Evolutionary conservation across 208 protist species (phyloP).

Genomic region (Strigomonas culicis): DNA sequence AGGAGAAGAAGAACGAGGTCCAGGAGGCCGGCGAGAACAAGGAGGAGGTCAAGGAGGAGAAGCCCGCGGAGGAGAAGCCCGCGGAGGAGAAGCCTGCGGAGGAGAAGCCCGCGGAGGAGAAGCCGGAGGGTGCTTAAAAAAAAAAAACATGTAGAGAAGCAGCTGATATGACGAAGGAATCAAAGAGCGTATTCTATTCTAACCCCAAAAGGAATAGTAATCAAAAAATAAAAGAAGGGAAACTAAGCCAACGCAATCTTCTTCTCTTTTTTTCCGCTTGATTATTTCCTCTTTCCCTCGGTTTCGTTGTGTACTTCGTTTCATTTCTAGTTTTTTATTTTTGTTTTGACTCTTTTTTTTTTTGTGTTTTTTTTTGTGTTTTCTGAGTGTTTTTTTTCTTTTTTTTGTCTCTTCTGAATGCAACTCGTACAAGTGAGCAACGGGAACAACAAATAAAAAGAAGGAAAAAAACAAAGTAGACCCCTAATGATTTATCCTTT

Average conservation of each 20-base stretch:
- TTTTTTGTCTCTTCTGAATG: neutral
- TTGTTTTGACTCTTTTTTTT: too few relatives aligned
- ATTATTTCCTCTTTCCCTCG: neutral
- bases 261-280: neutral
- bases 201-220: neutral
- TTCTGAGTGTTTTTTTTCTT: neutral
- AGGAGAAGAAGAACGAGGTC: conserved; percentile 3
- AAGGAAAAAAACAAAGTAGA: too few relatives aligned
- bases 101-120: conserved; percentile 4
- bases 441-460: too few relatives aligned
- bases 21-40: conserved; percentile 1
- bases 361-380: too few relatives aligned
- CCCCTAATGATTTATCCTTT: too few relatives aligned
- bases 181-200: neutral
- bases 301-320: neutral
- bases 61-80: conserved; percentile 3
- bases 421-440: too few relatives aligned
- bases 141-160: too few relatives aligned
- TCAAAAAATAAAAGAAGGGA: neutral
- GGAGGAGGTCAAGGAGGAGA: neutral
- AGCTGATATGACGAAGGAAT: neutral
- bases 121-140: too few relatives aligned
- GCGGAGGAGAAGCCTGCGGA: conserved; percentile 4
- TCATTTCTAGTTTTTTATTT: neutral
- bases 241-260: neutral